Base-by-base conservation (phyloP, 106 monocot genomes). In the Dioscorea zingiberensis region DNA sequence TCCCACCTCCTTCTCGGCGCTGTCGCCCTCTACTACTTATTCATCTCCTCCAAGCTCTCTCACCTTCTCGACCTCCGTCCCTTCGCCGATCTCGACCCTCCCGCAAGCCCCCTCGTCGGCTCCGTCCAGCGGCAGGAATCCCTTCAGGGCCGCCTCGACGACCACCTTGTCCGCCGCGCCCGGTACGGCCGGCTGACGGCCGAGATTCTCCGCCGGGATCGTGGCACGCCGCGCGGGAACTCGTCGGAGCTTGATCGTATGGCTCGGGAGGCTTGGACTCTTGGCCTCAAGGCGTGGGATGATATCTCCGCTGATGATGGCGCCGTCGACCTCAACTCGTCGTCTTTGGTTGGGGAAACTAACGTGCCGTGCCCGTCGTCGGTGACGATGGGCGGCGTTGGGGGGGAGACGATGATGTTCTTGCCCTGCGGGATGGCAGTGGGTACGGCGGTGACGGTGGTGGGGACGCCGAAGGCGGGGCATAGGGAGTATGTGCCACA, bases 261-360 rank as follows among this genome's bases (percentile, higher is more conserved):
- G 73, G 94, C 84, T 21, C 63, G 62, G n/a, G 85, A 87, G 55
- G 94, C 94, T 15, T 91, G 91, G 85, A 44, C 53, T 21, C 70
- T 91, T 25, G 94, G 94, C 8, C 63, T 67, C 38, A 87, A 83
- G 56, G 87, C 91, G 4, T 95, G 94, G 94, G 76, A 78, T 25
- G 91, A 91, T 66, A 45, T 81, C 38, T 71, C 64, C 2, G 65
- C 68, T 14, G 21, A 29, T 24, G 54, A 61, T 25, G 44, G 21
- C 15, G 44, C 60, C 13, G 28, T 64, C 0, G 17, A 59, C 15
- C 59, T 63, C 25, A 72, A 66, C 38, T 38, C 38, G 6, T 38
- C 38, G 38, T 6, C 10, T 38, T 38, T 38, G 22, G 62, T 16
- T 5, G 19, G 51, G n/a, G 58, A 65, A 18, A 78, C 74, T 67